Base-by-base conservation (phyloP, 257 asterid species). In the Leptodermis oblonga region DNA sequence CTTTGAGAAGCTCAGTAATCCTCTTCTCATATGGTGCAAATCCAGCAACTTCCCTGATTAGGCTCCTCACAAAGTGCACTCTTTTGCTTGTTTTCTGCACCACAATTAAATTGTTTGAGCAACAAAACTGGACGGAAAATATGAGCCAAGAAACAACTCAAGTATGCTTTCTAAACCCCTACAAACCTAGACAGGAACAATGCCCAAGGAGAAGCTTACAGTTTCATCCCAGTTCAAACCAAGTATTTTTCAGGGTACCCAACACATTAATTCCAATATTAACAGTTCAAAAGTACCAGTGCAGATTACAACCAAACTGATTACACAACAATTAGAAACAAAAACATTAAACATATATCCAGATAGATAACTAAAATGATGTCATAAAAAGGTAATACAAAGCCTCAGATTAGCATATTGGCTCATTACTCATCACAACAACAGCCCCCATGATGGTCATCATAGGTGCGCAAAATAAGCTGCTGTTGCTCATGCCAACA, bases 21-120 rank as follows among this genome's bases (percentile, higher is more conserved):
- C 95, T 82, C 84, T 88, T 88, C 81, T 88, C 95, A 39, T 88
- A 88, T 7, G 95, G 95, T 0, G 92, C 92, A 78, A 88, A 84
- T 34, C 95, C 95, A 66, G 95, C 92, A 43, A 88, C 95, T 70
- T 88, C 92, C 60, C 95, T 82, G 64, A 84, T 86, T 6, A 88
- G 87, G 73, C 43, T 79, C 81, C 92, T 84, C 2, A 72, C 95
- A 2, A 88, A 86, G 41, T 84, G 92, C 14, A 88, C 86, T 64
- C 92, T 75, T 77, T 88, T 86, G 79, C 95, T 88, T 0, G 95
- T 88, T 85, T 88, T 88, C 95, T 88, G 76, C 0, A 67, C 12
- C 60, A 22, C 2, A 11, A 36, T 17, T n/a, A 28, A 37, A 10
- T 28, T 6, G 36, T 20, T 5, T 78, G 43, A 68, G 43, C 10